Conservation (phyloP, 257 asterid genomes). For the Cruciata laevipes region DNA sequence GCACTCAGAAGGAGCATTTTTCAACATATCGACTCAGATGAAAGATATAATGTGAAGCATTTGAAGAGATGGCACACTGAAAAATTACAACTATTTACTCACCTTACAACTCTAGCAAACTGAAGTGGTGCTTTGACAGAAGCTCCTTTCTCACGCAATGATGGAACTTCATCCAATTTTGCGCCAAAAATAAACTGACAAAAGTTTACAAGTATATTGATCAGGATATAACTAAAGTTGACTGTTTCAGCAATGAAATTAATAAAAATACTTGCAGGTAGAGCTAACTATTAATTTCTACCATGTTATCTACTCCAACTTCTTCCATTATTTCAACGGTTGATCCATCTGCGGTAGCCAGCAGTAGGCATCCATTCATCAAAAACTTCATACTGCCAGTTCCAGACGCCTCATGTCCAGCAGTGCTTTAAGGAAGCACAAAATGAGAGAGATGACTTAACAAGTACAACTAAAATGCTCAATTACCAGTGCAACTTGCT, state of each 20-base stretch:
- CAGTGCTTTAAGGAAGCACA: slow-evolving; percentile 30
- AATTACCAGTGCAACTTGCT: neutral
- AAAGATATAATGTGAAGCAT: neutral
- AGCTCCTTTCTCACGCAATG: slow-evolving; percentile 34
- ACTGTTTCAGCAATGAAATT: neutral
- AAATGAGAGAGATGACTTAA: neutral
- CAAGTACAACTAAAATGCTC: neutral
- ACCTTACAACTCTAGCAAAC: slow-evolving; percentile 45
- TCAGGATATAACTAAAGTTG: neutral
- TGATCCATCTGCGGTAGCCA: slow-evolving; percentile 50
- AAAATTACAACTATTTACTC: slow-evolving; percentile 16
- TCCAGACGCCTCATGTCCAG: slow-evolving; percentile 59
- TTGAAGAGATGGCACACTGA: neutral
- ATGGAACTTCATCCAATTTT: slow-evolving; percentile 35
- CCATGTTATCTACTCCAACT: slow-evolving; percentile 49
- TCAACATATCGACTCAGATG: neutral
- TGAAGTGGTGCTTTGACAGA: slow-evolving; percentile 30
- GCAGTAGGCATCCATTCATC: slow-evolving; percentile 48
- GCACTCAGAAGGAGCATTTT: neutral
- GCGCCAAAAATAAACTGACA: slow-evolving; percentile 45
- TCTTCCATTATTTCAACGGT: slow-evolving; percentile 42
- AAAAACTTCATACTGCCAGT: slow-evolving; percentile 51
- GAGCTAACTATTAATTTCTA: slow-evolving; percentile 8
- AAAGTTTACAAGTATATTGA: neutral
- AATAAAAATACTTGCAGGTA: neutral